These are phyloP conservation scores for Entophlyctis luteolus DNA, from an alignment of 192 early-diverging fungal genomes.

Conservation along the genomic window DNA sequence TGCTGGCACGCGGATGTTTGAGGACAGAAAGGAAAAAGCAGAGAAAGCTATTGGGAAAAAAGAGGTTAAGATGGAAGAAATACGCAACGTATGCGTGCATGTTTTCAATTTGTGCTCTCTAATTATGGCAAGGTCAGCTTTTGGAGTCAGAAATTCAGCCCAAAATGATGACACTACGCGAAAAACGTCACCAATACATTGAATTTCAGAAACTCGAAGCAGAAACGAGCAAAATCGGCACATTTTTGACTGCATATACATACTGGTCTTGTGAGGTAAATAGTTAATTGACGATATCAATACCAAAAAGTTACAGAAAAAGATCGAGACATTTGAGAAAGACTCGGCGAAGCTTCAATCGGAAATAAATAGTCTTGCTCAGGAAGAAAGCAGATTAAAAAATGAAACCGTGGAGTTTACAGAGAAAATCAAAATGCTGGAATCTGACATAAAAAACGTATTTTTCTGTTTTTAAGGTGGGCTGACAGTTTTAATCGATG, in stretches of 20 bases:
- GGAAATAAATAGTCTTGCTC: slow-evolving; percentile 38
- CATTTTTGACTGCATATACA: slow-evolving; percentile 80
- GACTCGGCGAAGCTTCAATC: slow-evolving; percentile 37
- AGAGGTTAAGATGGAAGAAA: slow-evolving; percentile 91
- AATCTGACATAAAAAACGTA: slow-evolving; percentile 30
- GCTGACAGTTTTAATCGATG: background rate
- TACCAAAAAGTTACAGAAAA: slow-evolving; percentile 33
- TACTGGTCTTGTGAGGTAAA: no score
- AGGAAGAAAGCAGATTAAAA: slow-evolving; percentile 54
- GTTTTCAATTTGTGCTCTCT: slow-evolving; percentile 13
- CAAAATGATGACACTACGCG: slow-evolving; percentile 83
- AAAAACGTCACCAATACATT: slow-evolving; percentile 79
- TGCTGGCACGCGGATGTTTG: slow-evolving; percentile 97
- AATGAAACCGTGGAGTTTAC: slow-evolving; percentile 64
- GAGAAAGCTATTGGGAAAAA: slow-evolving; percentile 91
- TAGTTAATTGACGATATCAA: no score
- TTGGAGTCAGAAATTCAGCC: slow-evolving; percentile 87
- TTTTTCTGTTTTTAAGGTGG: background rate
- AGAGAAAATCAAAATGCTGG: slow-evolving; percentile 51
- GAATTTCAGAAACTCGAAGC: slow-evolving; percentile 91
- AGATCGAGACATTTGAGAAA: slow-evolving; percentile 31
- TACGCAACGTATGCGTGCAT: slow-evolving; percentile 52
- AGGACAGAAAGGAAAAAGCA: slow-evolving; percentile 95
- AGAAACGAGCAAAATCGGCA: slow-evolving; percentile 80
- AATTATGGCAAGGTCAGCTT: background rate